Evolutionary conservation across 176 grass and related monocot genomes (phyloP).

Genomic region (Pharus latifolius): DNA sequence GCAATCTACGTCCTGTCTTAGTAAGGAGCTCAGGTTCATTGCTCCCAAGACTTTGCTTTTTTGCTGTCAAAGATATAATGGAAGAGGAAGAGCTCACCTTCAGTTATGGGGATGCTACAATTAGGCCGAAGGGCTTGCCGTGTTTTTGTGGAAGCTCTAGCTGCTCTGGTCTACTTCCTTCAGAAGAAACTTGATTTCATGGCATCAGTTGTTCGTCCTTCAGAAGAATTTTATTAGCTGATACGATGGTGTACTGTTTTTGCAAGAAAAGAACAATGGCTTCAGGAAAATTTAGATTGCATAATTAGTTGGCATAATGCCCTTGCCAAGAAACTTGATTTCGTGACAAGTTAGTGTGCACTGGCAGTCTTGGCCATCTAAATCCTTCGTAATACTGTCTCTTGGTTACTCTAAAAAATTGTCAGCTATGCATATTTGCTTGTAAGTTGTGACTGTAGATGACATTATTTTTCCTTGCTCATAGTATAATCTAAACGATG

Average conservation of each 20-base stretch:
- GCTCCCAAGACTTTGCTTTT: slow-evolving; percentile 86
- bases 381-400: background rate
- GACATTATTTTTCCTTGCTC: too few relatives aligned
- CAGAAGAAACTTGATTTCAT: slow-evolving; percentile 60
- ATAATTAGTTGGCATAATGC: background rate
- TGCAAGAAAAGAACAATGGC: background rate
- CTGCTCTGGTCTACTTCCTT: slow-evolving; percentile 63
- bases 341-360: background rate
- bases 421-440: background rate
- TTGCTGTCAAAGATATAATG: slow-evolving; percentile 40
- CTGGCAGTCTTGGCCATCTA: too few relatives aligned
- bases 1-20: slow-evolving; percentile 65
- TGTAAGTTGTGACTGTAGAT: too few relatives aligned
- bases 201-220: background rate
- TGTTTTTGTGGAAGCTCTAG: slow-evolving; percentile 60
- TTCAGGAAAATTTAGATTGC: background rate
- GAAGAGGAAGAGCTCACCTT: slow-evolving; percentile 72
- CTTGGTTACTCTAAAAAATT: background rate
- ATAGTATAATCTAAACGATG: background rate
- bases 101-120: slow-evolving; percentile 48
- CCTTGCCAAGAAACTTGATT: too few relatives aligned
- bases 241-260: background rate
- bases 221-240: background rate
- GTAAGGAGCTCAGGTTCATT: slow-evolving; percentile 57
- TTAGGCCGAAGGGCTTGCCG: slow-evolving; percentile 27